phyloP scores from a whole-genome alignment of 2,329 filamentous ascomycete species.

The Hypoxylon sp. region DNA sequence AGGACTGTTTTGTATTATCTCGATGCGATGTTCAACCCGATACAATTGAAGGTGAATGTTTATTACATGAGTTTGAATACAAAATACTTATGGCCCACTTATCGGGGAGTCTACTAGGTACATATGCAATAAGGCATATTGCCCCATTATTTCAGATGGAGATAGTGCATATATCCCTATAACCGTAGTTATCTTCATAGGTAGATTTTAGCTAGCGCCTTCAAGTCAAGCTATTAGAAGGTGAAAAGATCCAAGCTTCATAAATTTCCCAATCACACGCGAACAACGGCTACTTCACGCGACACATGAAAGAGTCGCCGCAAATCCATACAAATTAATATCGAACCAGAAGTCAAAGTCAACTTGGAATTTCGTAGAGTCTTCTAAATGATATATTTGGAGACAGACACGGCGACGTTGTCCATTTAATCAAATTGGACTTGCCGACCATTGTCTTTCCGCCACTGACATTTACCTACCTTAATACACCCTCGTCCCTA shows the following conservation, averaged over 20 bases:
- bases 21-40: too few relatives aligned
- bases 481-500: too few relatives aligned
- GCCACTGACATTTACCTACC: too few relatives aligned
- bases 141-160: too few relatives aligned
- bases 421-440: constrained; percentile 45
- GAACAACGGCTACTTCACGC: constrained; percentile 8
- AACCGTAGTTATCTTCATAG: too few relatives aligned
- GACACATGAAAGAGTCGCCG: background rate
- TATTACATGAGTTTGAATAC: background rate
- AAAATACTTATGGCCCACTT: too few relatives aligned
- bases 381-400: constrained; percentile 40
- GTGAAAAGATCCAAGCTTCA: constrained; percentile 29
- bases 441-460: constrained; percentile 35
- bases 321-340: background rate
- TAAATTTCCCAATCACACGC: constrained; percentile 25
- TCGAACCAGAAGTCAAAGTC: background rate
- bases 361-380: constrained; percentile 6
- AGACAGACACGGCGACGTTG: constrained; percentile 39
- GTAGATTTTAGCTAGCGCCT: constrained; percentile 10
- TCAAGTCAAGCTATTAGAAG: constrained; percentile 19
- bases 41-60: constrained; percentile 6
- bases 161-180: too few relatives aligned
- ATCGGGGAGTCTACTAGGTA: too few relatives aligned
- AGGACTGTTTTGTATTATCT: too few relatives aligned
- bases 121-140: too few relatives aligned